Evolutionary conservation across 768 basidiomycete genomes (phyloP).

Genomic region (Mycena alexandri): DNA sequence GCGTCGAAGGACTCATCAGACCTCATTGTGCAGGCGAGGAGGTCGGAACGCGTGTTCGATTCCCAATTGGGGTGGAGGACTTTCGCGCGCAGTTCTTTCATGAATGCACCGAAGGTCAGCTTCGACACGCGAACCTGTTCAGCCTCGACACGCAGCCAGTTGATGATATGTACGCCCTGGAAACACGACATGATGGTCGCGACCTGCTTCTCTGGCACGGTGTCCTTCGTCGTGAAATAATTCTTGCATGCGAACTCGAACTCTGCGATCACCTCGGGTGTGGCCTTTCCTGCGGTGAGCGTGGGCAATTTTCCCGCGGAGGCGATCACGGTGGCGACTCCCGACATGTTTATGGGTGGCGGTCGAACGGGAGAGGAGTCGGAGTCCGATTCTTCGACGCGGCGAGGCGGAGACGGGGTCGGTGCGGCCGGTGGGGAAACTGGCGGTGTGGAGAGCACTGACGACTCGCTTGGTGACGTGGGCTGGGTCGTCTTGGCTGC

Average conservation of each 20-base stretch:
- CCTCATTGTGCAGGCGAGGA: neutral
- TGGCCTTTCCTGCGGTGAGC: neutral
- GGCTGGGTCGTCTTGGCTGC: too few species aligned
- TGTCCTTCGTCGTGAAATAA: neutral
- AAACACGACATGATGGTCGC: neutral
- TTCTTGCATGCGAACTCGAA: neutral
- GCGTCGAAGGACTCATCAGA: neutral
- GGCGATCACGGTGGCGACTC: neutral
- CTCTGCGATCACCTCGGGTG: neutral
- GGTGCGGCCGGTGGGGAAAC: too few species aligned
- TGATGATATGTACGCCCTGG: neutral
- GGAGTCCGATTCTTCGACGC: too few species aligned
- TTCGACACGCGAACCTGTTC: neutral
- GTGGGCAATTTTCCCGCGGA: neutral
- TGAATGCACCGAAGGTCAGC: neutral
- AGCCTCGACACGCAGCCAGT: neutral
- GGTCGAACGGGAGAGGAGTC: neutral
- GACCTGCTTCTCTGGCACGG: neutral
- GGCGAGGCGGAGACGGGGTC: too few species aligned
- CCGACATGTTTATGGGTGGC: neutral
- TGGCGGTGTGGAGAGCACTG: too few species aligned
- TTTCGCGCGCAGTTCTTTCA: neutral
- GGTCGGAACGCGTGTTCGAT: neutral
- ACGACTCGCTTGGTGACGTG: too few species aligned
- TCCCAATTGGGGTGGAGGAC: neutral